Evolutionary conservation across 768 basidiomycete genomes (phyloP).

Genomic region (Pleurotus platypus): DNA sequence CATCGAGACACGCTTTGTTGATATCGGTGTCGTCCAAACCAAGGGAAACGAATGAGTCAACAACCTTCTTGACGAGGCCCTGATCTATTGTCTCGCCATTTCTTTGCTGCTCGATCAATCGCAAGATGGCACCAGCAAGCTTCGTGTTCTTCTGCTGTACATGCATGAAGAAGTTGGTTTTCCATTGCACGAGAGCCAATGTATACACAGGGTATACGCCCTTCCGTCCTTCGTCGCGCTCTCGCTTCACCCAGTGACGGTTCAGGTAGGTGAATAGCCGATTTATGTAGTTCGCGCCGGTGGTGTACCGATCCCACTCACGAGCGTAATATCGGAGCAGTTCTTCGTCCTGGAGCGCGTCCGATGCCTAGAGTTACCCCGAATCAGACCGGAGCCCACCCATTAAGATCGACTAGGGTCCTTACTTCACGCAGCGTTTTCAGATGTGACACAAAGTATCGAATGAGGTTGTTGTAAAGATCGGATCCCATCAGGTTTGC

Average conservation of each 20-base stretch:
- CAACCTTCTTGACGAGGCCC: conserved; percentile 87
- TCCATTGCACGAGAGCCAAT: conserved; percentile 96
- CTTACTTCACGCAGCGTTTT: conserved; percentile 52
- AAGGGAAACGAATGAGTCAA: conserved; percentile 93
- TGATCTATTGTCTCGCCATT: conserved; percentile 95
- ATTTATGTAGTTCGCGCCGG: conserved; percentile 95
- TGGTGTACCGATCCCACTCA: conserved; percentile 97
- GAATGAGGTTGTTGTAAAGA: conserved; percentile 91
- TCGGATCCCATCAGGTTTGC: conserved; percentile 97
- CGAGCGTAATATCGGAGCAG: conserved; percentile 86
- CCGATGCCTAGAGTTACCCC: conserved; percentile 57
- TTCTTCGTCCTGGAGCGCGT: conserved; percentile 79
- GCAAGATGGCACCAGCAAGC: conserved; percentile 82
- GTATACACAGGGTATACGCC: conserved; percentile 96
- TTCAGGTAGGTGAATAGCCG: conserved; percentile 97
- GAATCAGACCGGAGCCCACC: no score
- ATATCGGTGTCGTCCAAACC: conserved; percentile 91
- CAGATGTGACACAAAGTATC: conserved; percentile 85
- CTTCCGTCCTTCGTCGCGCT: conserved; percentile 95
- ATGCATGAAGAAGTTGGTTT: conserved; percentile 81
- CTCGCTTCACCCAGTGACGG: conserved; percentile 98
- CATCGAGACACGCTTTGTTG: conserved; percentile 89
- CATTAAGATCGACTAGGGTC: conserved; percentile 7
- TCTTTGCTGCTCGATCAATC: conserved; percentile 88
- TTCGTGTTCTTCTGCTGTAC: conserved; percentile 82